Conservation (phyloP, 495 filamentous ascomycete genomes). For the Gamarada debralockiae region DNA sequence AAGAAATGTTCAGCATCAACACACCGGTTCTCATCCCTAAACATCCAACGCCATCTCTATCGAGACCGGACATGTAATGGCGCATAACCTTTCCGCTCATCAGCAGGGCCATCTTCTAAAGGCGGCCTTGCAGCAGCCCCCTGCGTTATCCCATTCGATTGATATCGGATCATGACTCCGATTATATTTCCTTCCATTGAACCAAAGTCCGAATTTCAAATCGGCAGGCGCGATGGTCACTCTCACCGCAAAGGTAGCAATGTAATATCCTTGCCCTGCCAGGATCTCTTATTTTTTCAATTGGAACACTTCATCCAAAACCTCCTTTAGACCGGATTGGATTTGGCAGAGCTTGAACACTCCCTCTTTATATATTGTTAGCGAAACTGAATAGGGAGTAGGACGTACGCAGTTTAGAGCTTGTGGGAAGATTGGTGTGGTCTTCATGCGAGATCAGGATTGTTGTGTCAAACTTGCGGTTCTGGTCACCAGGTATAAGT, state of each 20-base stretch:
- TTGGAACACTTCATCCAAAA: constrained; percentile 31
- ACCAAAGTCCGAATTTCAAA: constrained; percentile 50
- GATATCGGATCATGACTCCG: constrained; percentile 45
- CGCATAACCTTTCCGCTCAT: no score
- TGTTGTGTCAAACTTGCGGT: constrained; percentile 38
- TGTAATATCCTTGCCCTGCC: constrained; percentile 38
- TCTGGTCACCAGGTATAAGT: constrained; percentile 34
- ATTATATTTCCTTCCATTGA: constrained; percentile 40
- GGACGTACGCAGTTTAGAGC: constrained; percentile 31
- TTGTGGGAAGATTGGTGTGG: constrained; percentile 36
- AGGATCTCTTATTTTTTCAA: constrained; percentile 35
- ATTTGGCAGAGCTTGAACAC: constrained; percentile 39
- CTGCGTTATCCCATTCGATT: constrained; percentile 42
- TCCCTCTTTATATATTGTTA: constrained; percentile 29
- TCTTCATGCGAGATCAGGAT: constrained; percentile 47
- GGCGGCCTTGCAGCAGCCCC: constrained; percentile 18
- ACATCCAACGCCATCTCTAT: no score
- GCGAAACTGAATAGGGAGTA: constrained; percentile 29
- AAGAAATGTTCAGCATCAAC: no score
- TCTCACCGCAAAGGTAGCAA: constrained; percentile 47
- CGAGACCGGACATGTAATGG: no score
- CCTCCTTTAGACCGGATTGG: constrained; percentile 29
- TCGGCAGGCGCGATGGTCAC: constrained; percentile 52
- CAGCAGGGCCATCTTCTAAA: no score
- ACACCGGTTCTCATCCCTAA: no score